Base-by-base conservation (phyloP, 345 rosid species). In the Psidium guajava region DNA sequence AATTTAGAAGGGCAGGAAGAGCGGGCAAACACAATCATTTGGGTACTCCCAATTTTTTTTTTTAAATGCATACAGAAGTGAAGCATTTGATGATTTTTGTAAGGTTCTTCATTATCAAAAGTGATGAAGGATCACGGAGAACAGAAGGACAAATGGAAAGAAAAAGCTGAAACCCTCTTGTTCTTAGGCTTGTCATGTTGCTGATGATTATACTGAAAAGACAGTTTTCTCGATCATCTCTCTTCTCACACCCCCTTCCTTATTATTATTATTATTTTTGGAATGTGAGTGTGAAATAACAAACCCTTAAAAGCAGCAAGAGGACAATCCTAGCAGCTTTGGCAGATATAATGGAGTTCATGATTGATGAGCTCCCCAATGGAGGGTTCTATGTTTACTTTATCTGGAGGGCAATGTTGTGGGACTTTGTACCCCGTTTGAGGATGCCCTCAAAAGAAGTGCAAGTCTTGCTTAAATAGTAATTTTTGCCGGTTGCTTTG, bases 131-230 rank as follows among this genome's bases (percentile, higher is more conserved):
- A 54, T 77, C 85, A 61, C 85, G 85, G 74, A 84, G 54, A 75
- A 61, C 50, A 83, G 84, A 58, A 86, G 86, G 87, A 86, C 51
- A 84, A 82, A 84, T 69, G 86, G 85, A 69, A 86, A 86, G 84
- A 85, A 86, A 84, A 84, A 69, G 87, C 86, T 86, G 87, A 83
- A 25, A 51, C 42, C 49, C 55, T 49, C 84, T 82, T 86, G 61
- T 53, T 83, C 87, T 84, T 83, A 32, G 36, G 53, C 69, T 82
- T 75, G 49, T 88, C 88, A 83, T 86, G 87, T 84, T 87, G 86
- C 91, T 64, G 64, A 89, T 89, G 92, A 93, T 91, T 89, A 88
- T 83, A 85, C 91, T 88, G 91, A 88, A 83, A 90, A 87, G 74
- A 83, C 69, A 84, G 56, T 81, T 85, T 88, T 89, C 84, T 86